Conservation (phyloP, 768 basidiomycete species). For the Pisolithus microcarpus region DNA sequence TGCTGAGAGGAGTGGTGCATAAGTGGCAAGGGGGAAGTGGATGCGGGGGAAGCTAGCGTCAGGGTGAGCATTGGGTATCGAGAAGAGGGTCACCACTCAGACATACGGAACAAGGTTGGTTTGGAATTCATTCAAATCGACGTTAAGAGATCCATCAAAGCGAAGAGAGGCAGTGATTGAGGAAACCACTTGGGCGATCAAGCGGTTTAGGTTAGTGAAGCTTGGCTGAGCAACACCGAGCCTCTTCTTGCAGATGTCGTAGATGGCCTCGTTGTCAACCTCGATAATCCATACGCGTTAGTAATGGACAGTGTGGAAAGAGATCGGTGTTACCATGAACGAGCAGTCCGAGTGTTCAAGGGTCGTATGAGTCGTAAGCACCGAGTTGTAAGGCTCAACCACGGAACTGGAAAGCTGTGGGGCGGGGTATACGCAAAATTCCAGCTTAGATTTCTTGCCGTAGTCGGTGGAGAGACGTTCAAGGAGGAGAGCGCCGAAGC, state of each 20-base stretch:
- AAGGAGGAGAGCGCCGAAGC: conserved; percentile 94
- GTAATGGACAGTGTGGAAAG: background rate
- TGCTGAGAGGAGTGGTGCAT: conserved; percentile 89
- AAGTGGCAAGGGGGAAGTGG: conserved; percentile 96
- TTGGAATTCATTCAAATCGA: conserved; percentile 97
- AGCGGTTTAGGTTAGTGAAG: conserved; percentile 88
- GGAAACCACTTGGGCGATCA: conserved; percentile 98
- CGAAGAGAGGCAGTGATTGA: conserved; percentile 95
- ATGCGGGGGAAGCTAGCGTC: conserved; percentile 83
- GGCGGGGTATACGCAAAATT: conserved; percentile 97
- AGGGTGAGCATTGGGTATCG: conserved; percentile 1
- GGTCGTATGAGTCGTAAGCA: conserved; percentile 97
- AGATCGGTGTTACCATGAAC: conserved; percentile 71
- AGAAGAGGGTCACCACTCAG: background rate
- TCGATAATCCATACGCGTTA: conserved; percentile 22
- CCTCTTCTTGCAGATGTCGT: conserved; percentile 98
- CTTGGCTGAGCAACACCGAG: conserved; percentile 79
- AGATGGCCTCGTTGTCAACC: conserved; percentile 99
- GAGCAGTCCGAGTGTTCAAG: conserved; percentile 99
- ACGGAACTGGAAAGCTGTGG: conserved; percentile 92
- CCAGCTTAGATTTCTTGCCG: conserved; percentile 98
- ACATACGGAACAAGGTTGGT: conserved; percentile 95
- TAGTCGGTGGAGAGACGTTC: conserved; percentile 98
- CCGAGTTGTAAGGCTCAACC: conserved; percentile 98
- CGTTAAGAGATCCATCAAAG: conserved; percentile 96